A percentile compares a stretch with the other conserved stretches of the same genome.
phyloP scores from a whole-genome alignment of 768 basidiomycete species.

The Tubosaeta brunneosetosa region DNA sequence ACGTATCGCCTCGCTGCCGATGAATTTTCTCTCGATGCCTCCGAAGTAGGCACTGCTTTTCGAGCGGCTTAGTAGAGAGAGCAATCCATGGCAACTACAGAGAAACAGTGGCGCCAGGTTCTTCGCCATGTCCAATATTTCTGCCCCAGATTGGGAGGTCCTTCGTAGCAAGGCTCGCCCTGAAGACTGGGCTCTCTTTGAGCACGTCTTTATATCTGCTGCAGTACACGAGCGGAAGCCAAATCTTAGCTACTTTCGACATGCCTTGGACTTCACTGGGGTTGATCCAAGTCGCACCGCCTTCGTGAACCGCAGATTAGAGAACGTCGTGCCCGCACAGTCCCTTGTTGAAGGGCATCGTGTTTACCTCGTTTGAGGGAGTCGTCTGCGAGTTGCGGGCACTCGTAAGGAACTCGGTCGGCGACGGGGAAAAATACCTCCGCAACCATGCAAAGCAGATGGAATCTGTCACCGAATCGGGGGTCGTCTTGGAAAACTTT shows the following conservation, averaged over 20 bases:
- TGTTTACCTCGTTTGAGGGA: no score
- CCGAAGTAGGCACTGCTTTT: no score
- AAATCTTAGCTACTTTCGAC: constrained; percentile 17
- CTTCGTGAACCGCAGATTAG: constrained; percentile 21
- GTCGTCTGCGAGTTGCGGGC: no score
- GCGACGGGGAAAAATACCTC: constrained; percentile 16
- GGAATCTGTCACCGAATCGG: constrained; percentile 16
- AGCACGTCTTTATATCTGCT: constrained; percentile 19
- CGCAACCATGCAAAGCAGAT: constrained; percentile 10
- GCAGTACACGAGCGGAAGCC: constrained; percentile 16
- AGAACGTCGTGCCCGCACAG: constrained; percentile 17
- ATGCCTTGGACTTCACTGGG: constrained; percentile 13
- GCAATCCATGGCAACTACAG: no score
- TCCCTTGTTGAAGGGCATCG: no score
- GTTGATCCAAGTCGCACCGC: constrained; percentile 16
- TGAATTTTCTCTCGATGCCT: no score
- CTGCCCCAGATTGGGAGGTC: constrained; percentile 17
- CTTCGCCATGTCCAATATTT: no score
- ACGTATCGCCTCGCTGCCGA: no score
- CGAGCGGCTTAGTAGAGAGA: no score
- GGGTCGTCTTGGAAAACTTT: constrained; percentile 16
- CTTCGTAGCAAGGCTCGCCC: constrained; percentile 11
- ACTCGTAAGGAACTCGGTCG: no score
- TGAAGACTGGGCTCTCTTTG: constrained; percentile 19
- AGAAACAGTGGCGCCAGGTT: no score